Base-by-base conservation (phyloP, 192 early-diverging fungal genomes). In the Coemansia sp. region DNA sequence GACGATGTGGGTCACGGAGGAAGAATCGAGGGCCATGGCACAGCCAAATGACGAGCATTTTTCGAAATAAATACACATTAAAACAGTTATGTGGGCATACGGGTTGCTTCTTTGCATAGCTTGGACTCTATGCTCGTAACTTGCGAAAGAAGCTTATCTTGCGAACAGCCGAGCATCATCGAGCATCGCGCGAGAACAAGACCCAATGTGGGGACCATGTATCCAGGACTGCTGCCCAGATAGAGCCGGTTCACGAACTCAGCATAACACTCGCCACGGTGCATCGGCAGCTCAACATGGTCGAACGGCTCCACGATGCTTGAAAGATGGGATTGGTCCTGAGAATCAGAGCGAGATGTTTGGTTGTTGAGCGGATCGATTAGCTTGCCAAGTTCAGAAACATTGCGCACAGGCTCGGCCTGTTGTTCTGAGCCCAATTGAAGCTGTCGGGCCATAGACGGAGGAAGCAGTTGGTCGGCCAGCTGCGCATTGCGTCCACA, bases 1-100 rank as follows among this genome's bases (percentile, higher is more conserved):
- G 14, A 56, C 66, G 56, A 65, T 64, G 59, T 83, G 82, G 82
- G 76, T 79, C 55, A 71, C 74, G 3, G 81, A 82, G 29, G 71
- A 73, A 19, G 77, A 78, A 24, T 64, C 70, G 4, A 52, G 66
- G 8, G 39, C 59, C 2, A 69, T 73, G 59, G 62, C 20, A 8
- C 22, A 22, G 22, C 32, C 26, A 0, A 9, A 54, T 5, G 49
- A 22, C 22, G 22, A 57, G 8, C 64, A 71, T 14, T 54, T 19
- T 16, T 35, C 32, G 32, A 32, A 57, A 22, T 24, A 32, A 7
- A 57, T 43, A n/a, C 16, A 43, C 16, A 16, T n/a, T 11, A 12
- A 43, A 43, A 32, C 6, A 32, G 7, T 16, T 10, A 59, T 43
- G 3, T n/a, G 41, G 16, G 3, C 13, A 12, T 43, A 16, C 16